Evolutionary conservation across 2,329 filamentous ascomycete species (phyloP).

Genomic region (Cladophialophora chaetospira): DNA sequence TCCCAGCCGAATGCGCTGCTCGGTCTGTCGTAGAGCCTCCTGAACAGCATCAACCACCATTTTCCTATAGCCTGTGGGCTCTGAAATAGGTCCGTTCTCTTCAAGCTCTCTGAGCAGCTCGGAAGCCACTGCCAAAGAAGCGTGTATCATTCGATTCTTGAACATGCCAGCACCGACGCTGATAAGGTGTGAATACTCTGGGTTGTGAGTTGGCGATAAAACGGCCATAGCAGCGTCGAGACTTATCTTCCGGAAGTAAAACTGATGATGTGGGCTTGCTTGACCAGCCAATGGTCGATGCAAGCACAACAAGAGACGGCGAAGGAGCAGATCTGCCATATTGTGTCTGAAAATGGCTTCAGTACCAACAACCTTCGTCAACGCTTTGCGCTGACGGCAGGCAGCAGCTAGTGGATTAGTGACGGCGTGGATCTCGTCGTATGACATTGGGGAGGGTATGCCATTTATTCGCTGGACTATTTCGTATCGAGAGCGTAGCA

Average conservation of each 20-base stretch:
- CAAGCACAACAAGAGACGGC: conserved; percentile 58
- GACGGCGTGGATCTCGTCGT: conserved; percentile 36
- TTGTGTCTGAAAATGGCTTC: conserved; percentile 48
- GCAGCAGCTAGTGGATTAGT: conserved; percentile 34
- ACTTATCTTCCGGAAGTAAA: conserved; percentile 42
- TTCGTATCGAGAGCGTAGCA: conserved; percentile 23
- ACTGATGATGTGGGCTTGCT: conserved; percentile 38
- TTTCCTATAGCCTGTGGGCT: conserved; percentile 19
- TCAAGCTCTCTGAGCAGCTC: conserved; percentile 50
- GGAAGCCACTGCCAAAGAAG: conserved; percentile 47
- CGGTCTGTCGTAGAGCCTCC: conserved; percentile 31
- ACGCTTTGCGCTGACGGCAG: conserved; percentile 34
- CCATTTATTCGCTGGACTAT: conserved; percentile 35
- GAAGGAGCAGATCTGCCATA: conserved; percentile 54
- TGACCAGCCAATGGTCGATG: conserved; percentile 49
- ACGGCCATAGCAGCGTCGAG: conserved; percentile 41
- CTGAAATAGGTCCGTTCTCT: conserved; percentile 4
- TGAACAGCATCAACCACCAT: conserved; percentile 30
- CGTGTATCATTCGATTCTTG: conserved; percentile 40
- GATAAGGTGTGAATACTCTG: conserved; percentile 36
- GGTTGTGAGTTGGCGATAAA: conserved; percentile 37
- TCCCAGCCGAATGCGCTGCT: conserved; percentile 35
- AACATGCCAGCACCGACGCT: conserved; percentile 41
- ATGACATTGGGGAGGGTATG: conserved; percentile 36
- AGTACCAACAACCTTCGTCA: conserved; percentile 22